These are phyloP conservation scores for Forsythia viridissima DNA, from an alignment of 257 asterid species.

Conservation along the genomic window DNA sequence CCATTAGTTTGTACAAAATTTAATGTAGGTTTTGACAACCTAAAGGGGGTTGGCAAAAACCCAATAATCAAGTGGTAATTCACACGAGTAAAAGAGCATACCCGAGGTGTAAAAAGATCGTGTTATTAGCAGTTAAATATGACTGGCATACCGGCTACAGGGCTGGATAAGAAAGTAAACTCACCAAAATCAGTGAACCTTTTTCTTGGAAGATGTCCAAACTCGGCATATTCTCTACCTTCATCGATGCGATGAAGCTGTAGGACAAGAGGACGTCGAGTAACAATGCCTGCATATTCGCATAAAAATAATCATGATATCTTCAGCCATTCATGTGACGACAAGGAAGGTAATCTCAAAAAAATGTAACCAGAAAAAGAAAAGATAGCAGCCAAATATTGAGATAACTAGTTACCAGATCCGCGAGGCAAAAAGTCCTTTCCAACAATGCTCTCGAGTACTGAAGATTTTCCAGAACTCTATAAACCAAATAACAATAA, in stretches of 20 bases:
- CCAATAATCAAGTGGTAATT: neutral
- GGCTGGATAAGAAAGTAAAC: conserved; percentile 11
- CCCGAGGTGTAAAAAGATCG: neutral
- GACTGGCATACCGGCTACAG: neutral
- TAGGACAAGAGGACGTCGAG: conserved; percentile 95
- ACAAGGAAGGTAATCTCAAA: neutral
- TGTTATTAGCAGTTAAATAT: neutral
- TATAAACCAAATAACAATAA: conserved; percentile 29
- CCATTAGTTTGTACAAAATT: neutral
- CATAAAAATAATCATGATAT: neutral
- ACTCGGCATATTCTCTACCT: conserved; percentile 97
- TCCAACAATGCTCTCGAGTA: conserved; percentile 95
- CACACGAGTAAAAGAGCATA: neutral
- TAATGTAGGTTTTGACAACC: neutral
- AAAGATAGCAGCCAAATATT: neutral
- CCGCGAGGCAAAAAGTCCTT: conserved; percentile 99
- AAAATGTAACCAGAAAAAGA: neutral
- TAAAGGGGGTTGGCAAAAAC: neutral
- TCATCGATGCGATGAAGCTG: conserved; percentile 90
- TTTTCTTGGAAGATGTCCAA: conserved; percentile 89
- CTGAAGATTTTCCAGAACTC: conserved; percentile 99
- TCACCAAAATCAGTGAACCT: conserved; percentile 88
- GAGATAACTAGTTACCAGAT: conserved; percentile 60
- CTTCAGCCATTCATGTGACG: neutral
- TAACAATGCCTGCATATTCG: conserved; percentile 74